Evolutionary conservation across 345 rosid species (phyloP), one percentile per base, ranked within the genome.

Genomic region (Lumnitzera racemosa): DNA sequence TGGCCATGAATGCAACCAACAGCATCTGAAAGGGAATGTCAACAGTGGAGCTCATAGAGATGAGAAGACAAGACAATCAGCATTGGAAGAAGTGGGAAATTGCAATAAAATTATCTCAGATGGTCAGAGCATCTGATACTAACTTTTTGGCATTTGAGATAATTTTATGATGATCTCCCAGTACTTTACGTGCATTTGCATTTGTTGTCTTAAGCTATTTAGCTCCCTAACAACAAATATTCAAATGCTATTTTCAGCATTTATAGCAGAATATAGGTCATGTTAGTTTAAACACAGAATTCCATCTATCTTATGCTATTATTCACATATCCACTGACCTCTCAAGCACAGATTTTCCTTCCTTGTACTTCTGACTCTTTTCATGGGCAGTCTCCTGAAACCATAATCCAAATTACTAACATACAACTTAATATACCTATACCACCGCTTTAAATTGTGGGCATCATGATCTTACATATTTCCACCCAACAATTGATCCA

Each of bases 401-500:
- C 54, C 79, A 73, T 63, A 58, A 57, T 54, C 64, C 59, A 3
- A 54, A 56, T 75, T 67, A 75, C 57, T 54, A 57, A 71, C 31
- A 59, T 53, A 71, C 53, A 57, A 64, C 24, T 13, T 23, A 61
- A 55, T 36, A 62, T 27, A 49, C 27, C 52, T 25, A 58, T 61
- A 51, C 61, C 36, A 65, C 1, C 53, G 57, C 48, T 65, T 46
- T 55, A 9, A 7, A 12, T 50, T 31, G 29, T 25, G 4, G 6
- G 29, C 15, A 36, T 16, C 41, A 13, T 51, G 50, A 59, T 71
- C 96, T 94, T 86, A 94, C 97, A 47, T 94, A 94, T 88, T 64
- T 94, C 99, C 97, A 94, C 29, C 97, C 99, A 15, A 94, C 95
- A 59, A 88, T 86, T 15, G 99, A 88, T 65, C 99, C 99, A 61